phyloP scores from a whole-genome alignment of 73 alveolate species.

The Stentor coeruleus region DNA sequence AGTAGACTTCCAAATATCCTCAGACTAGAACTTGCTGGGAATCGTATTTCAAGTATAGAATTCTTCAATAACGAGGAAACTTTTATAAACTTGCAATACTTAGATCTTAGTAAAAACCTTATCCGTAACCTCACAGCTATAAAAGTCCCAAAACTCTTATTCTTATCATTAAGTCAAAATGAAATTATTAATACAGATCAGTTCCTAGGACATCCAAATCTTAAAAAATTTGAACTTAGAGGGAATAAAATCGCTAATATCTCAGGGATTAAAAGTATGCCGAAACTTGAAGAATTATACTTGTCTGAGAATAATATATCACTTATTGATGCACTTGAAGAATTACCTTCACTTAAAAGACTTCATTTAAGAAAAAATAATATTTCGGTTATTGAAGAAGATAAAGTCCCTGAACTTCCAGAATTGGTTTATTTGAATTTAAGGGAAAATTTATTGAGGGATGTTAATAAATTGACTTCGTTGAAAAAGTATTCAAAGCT shows the following conservation, averaged over 20 bases:
- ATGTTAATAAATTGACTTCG: conserved; percentile 36
- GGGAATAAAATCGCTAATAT: conserved; percentile 44
- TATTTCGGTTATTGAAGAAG: conserved; percentile 37
- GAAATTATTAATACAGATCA: conserved; percentile 55
- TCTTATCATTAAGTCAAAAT: conserved; percentile 54
- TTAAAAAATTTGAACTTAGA: conserved; percentile 50
- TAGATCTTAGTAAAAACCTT: conserved; percentile 53
- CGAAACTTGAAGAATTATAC: conserved; percentile 52
- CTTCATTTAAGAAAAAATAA: conserved; percentile 56
- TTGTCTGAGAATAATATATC: conserved; percentile 65
- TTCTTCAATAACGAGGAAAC: conserved; percentile 47
- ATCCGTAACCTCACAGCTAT: conserved; percentile 49
- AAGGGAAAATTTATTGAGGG: conserved; percentile 56
- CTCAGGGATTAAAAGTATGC: conserved; percentile 53
- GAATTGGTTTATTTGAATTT: conserved; percentile 54
- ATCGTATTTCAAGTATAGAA: conserved; percentile 43
- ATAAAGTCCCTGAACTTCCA: conserved; percentile 47
- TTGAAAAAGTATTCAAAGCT: conserved; percentile 51
- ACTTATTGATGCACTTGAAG: conserved; percentile 44
- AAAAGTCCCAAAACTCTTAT: conserved; percentile 45
- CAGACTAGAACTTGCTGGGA: conserved; percentile 24
- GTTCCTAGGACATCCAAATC: conserved; percentile 40
- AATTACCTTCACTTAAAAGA: conserved; percentile 46
- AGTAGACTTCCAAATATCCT: conserved; percentile 4
- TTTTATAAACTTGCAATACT: conserved; percentile 42